These are phyloP conservation scores for Phaeosphaeriaceae sp. DNA, from an alignment of 2,329 filamentous ascomycete species.

Conservation along the genomic window DNA sequence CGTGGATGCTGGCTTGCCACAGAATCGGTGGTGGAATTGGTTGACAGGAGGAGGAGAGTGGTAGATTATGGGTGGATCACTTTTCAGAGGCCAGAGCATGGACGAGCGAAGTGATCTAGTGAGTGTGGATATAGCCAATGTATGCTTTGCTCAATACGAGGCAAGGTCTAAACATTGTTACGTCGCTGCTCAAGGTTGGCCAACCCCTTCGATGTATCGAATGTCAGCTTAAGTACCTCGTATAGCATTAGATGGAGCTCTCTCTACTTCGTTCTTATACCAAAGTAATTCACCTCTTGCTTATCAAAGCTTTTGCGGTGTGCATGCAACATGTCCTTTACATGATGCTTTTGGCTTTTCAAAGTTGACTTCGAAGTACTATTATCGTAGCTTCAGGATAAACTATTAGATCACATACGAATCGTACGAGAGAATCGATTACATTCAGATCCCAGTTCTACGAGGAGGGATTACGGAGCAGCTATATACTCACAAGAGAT, in stretches of 20 bases:
- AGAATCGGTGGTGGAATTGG: constrained; percentile 38
- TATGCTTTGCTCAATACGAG: neutral
- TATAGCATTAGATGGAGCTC: neutral
- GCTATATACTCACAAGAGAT: no score
- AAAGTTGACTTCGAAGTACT: no score
- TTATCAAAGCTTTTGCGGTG: neutral
- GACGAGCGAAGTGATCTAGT: neutral
- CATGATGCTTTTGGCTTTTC: no score
- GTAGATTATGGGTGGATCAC: neutral
- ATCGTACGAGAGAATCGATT: no score
- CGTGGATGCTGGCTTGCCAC: constrained; percentile 35
- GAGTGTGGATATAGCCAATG: neutral
- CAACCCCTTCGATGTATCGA: neutral
- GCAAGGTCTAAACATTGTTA: no score
- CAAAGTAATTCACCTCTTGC: neutral
- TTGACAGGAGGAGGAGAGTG: constrained; percentile 20
- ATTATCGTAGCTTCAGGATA: no score
- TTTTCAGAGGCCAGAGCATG: neutral
- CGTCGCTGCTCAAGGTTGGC: neutral
- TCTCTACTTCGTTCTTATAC: neutral
- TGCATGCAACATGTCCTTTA: no score
- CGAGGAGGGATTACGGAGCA: no score
- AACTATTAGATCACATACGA: no score
- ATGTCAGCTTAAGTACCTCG: neutral
- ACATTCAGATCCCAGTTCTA: no score